phyloP scores from a whole-genome alignment of 1,139 yeast species.

The Pichia sp. region DNA sequence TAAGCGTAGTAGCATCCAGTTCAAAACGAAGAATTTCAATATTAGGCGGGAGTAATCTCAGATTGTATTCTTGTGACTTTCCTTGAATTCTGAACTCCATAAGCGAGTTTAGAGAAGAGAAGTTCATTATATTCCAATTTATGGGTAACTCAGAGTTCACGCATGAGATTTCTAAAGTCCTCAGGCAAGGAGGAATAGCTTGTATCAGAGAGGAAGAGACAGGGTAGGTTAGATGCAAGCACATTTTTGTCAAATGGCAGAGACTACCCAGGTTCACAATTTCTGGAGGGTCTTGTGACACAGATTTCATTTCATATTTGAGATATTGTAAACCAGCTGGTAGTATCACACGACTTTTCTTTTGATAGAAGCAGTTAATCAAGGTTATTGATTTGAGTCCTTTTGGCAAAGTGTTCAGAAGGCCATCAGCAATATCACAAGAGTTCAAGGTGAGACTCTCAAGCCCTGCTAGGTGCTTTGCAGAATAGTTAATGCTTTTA shows the following conservation, averaged over 20 bases:
- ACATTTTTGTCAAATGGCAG: no score
- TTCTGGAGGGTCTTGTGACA: slow-evolving; percentile 3
- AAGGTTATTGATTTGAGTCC: slow-evolving; percentile 3
- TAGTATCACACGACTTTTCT: background rate
- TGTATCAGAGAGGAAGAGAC: no score
- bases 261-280: slow-evolving; percentile 4
- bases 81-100: slow-evolving; percentile 5
- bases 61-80: slow-evolving; percentile 2
- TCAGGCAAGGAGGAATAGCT: no score
- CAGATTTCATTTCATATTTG: slow-evolving; percentile 2
- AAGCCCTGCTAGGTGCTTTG: slow-evolving; percentile 2
- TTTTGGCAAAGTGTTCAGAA: slow-evolving; percentile 4
- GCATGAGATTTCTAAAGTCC: slow-evolving; percentile 1
- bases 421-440: slow-evolving; percentile 6
- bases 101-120: slow-evolving; percentile 1
- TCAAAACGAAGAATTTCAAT: slow-evolving; percentile 3
- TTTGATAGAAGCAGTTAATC: slow-evolving; percentile 5
- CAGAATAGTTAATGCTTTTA: slow-evolving; percentile 4
- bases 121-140: slow-evolving; percentile 6
- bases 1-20: slow-evolving; percentile 2
- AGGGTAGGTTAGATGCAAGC: no score
- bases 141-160: slow-evolving; percentile 1
- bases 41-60: slow-evolving; percentile 3
- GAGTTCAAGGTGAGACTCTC: slow-evolving; percentile 2
- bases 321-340: slow-evolving; percentile 1